Percentiles rank a stretch among this genome's conserved stretches.
These are phyloP conservation scores for Parmelia sp. DNA, from an alignment of 495 filamentous ascomycete species.

Conservation along the genomic window DNA sequence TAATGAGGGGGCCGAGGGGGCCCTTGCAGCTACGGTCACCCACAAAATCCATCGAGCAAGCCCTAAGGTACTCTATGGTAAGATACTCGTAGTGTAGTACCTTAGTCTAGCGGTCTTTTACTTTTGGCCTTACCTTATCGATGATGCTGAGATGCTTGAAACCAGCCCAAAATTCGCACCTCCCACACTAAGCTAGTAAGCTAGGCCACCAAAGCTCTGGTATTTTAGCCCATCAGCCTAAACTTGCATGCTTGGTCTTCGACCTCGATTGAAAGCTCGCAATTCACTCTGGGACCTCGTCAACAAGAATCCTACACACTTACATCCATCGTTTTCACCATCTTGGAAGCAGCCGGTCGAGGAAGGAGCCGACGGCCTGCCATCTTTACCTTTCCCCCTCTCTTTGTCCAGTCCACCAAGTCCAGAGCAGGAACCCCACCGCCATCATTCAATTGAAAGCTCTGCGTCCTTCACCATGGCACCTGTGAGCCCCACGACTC, in stretches of 20 bases:
- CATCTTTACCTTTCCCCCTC: conserved; percentile 44
- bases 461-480: conserved; percentile 51
- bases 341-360: conserved; percentile 20
- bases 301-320: conserved; percentile 37
- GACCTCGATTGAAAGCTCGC: conserved; percentile 60
- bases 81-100: too few relatives aligned
- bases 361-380: conserved; percentile 38
- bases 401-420: conserved; percentile 31
- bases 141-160: conserved; percentile 18
- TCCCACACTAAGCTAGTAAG: conserved; percentile 8
- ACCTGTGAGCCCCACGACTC: conserved; percentile 41
- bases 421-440: conserved; percentile 32
- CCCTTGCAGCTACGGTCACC: conserved; percentile 4
- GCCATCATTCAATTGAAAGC: neutral
- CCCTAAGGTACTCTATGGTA: neutral
- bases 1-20: too few relatives aligned
- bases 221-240: conserved; percentile 10
- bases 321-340: conserved; percentile 33
- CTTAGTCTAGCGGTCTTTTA: too few relatives aligned
- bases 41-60: conserved; percentile 1
- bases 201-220: conserved; percentile 3
- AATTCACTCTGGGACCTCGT: conserved; percentile 70
- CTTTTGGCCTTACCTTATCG: conserved; percentile 6
- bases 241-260: conserved; percentile 51
- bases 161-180: neutral